Base-by-base conservation (phyloP, 192 early-diverging fungal species). In the Chytriomyces confervae region DNA sequence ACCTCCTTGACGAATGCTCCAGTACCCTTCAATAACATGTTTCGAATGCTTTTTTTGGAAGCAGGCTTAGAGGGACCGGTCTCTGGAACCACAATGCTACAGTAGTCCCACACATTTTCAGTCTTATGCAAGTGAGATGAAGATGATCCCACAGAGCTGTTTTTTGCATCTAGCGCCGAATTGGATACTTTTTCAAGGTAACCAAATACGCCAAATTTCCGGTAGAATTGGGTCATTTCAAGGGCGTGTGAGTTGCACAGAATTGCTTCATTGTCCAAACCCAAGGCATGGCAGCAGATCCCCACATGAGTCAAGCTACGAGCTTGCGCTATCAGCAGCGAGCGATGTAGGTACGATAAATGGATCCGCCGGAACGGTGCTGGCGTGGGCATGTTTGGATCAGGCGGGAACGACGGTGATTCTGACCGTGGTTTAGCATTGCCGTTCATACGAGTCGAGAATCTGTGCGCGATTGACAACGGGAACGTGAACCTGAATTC, bases 311-410 rank as follows among this genome's bases (percentile, higher is more conserved):
- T 66, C 64, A 66, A 66, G 11, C 23, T 13, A 13, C 64, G 16
- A 20, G 64, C 20, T 43, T 66, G 20, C 5, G 64, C 64, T 43
- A 20, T 20, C 64, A 66, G 27, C 20, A 20, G 43, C 16, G 64
- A 16, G n/a, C 64, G 64, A 66, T 66, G 64, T 43, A 66, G 27
- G 27, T 66, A 66, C 64, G 64, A 66, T 13, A 66, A 43, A 20
- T 27, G 16, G 18, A 66, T 43, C n/a, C 43, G 16, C 64, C 43
- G 64, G 11, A 43, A 66, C 27, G 16, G 16, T 43, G 27, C n/a
- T 13, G 16, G 16, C 64, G 20, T 66, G 18, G 16, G 20, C 18
- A 20, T 20, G 13, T 43, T 16, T 16, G 64, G 64, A 20, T 16
- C 16, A 16, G 43, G 64, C 57, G 57, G 57, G 57, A 23, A 61